Evolutionary conservation across 2,329 filamentous ascomycete genomes (phyloP).

Genomic region (Cordyceps cicadae): DNA sequence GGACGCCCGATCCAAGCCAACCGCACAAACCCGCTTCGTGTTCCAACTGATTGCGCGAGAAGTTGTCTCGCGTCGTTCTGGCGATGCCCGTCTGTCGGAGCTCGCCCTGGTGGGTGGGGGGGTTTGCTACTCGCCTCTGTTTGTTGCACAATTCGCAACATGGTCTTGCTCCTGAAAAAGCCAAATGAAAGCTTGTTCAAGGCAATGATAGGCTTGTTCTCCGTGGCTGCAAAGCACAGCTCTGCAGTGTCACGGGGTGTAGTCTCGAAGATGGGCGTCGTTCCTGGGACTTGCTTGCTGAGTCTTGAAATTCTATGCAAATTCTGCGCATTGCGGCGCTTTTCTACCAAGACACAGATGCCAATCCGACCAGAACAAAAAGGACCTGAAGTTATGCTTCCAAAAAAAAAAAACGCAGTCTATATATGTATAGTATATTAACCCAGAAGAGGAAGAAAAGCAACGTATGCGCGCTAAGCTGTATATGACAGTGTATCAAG

Average conservation of each 20-base stretch:
- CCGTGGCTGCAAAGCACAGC: neutral
- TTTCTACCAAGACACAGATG: neutral
- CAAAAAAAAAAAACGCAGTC: neutral
- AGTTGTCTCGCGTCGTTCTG: neutral
- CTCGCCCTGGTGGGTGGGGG: too few species aligned
- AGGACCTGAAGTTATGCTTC: neutral
- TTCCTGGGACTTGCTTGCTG: too few species aligned
- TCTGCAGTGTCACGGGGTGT: neutral
- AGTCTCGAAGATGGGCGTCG: too few species aligned
- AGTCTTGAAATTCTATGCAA: too few species aligned
- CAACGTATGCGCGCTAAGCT: neutral
- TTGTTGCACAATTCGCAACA: neutral
- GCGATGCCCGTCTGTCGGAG: too few species aligned
- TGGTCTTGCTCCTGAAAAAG: neutral
- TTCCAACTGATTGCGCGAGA: neutral
- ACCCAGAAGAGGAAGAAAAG: neutral
- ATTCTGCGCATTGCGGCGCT: neutral
- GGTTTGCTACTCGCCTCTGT: too few species aligned
- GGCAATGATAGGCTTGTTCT: neutral
- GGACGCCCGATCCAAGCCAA: too few species aligned
- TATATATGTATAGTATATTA: neutral
- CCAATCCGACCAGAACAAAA: neutral
- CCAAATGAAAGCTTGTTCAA: neutral
- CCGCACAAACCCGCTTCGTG: neutral
- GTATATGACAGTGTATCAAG: neutral